Conservation (phyloP, 2,329 filamentous ascomycete genomes). For the Pezizomycotina sp. region DNA sequence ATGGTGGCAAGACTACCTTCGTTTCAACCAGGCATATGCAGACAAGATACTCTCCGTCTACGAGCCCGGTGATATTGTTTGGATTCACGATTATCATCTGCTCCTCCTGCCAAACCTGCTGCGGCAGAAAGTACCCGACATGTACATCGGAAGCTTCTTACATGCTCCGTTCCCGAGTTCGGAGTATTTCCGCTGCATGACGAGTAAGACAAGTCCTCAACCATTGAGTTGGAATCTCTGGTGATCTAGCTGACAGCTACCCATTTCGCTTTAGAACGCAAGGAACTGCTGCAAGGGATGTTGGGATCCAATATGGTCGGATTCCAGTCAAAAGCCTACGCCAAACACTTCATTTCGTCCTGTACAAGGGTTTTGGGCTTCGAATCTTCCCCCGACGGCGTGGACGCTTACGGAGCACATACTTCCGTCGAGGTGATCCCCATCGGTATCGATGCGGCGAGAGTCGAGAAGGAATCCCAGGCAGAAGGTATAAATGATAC, state of each 20-base stretch:
- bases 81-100: constrained; percentile 89
- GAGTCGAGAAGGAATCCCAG: constrained; percentile 61
- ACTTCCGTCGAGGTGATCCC: constrained; percentile 88
- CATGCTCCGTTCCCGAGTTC: constrained; percentile 91
- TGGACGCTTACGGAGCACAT: constrained; percentile 75
- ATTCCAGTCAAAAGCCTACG: constrained; percentile 92
- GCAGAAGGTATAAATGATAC: constrained; percentile 54
- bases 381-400: constrained; percentile 35
- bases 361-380: constrained; percentile 86
- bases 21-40: constrained; percentile 83
- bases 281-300: constrained; percentile 78
- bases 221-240: constrained; percentile 2
- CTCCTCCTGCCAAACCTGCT: constrained; percentile 78
- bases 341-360: constrained; percentile 83
- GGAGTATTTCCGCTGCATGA: constrained; percentile 77
- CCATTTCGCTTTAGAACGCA: constrained; percentile 45
- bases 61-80: constrained; percentile 78
- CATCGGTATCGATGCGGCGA: constrained; percentile 79
- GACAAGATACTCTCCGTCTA: constrained; percentile 77
- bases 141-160: constrained; percentile 88
- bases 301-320: constrained; percentile 84
- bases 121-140: constrained; percentile 67
- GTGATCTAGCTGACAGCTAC: neutral
- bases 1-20: constrained; percentile 83
- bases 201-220: constrained; percentile 17